phyloP scores from a whole-genome alignment of 768 basidiomycete genomes.

The Pholiota conissans region DNA sequence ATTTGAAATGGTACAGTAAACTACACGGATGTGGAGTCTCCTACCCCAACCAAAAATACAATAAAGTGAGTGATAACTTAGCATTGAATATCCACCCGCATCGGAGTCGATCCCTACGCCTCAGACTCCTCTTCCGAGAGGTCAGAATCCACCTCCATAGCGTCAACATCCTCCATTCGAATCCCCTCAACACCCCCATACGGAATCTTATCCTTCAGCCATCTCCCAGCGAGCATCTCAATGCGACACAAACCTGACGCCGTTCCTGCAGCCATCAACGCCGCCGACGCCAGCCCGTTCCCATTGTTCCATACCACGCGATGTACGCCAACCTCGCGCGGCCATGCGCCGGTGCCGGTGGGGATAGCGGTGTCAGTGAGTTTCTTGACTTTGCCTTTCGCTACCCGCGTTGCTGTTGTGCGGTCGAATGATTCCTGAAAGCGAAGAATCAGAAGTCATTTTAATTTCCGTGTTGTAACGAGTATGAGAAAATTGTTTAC shows the following conservation, averaged over 20 bases:
- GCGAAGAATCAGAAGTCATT: background rate
- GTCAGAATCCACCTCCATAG: conserved; percentile 44
- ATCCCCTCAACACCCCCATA: conserved; percentile 65
- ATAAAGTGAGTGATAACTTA: background rate
- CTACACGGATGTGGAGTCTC: no score
- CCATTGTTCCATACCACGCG: conserved; percentile 81
- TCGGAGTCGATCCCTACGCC: background rate
- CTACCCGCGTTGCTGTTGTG: conserved; percentile 36
- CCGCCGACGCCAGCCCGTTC: conserved; percentile 60
- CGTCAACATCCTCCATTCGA: conserved; percentile 53
- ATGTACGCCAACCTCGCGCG: conserved; percentile 74
- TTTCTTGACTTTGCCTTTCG: conserved; percentile 35
- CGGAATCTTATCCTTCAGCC: conserved; percentile 64
- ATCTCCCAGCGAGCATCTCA: conserved; percentile 79
- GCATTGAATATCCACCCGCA: background rate
- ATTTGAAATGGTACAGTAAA: no score
- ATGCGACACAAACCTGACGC: conserved; percentile 86
- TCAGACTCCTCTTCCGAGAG: conserved; percentile 23
- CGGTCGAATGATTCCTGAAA: conserved; percentile 53
- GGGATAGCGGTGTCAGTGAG: conserved; percentile 22
- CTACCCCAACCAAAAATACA: no score
- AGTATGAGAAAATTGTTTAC: no score
- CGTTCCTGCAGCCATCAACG: conserved; percentile 74
- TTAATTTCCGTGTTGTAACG: no score
- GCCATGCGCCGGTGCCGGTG: conserved; percentile 70